Percentiles rank a stretch among this genome's conserved stretches.
phyloP scores from a whole-genome alignment of 371 early-diverging fungal genomes.

The Rhizopus arrhizus region DNA sequence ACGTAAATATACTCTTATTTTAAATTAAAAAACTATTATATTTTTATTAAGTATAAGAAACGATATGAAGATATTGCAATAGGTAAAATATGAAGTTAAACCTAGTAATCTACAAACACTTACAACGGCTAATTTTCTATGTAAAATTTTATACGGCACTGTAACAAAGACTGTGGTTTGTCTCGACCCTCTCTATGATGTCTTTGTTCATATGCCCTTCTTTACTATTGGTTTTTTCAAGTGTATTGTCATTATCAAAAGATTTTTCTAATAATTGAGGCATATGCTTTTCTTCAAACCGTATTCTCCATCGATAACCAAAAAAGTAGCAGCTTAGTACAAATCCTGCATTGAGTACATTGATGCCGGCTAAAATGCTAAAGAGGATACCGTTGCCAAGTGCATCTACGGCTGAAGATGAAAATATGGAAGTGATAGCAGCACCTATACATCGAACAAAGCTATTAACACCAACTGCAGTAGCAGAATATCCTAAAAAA shows the following conservation, averaged over 20 bases:
- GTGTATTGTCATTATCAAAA: background rate
- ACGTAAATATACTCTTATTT: too few species aligned
- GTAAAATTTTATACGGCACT: background rate
- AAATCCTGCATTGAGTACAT: slow-evolving; percentile 24
- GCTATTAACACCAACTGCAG: slow-evolving; percentile 57
- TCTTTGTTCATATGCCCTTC: background rate
- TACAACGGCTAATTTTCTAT: background rate
- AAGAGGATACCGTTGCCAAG: slow-evolving; percentile 34
- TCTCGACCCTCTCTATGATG: background rate
- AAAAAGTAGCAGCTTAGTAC: slow-evolving; percentile 25
- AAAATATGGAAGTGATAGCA: slow-evolving; percentile 41
- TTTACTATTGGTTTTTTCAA: background rate
- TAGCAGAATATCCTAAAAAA: slow-evolving; percentile 41
- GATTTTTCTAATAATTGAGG: slow-evolving; percentile 7
- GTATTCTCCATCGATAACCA: slow-evolving; percentile 32
- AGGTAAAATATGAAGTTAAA: too few species aligned
- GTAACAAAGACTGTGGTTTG: slow-evolving; percentile 1
- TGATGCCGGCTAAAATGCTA: slow-evolving; percentile 30
- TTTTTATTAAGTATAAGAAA: too few species aligned
- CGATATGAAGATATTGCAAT: too few species aligned
- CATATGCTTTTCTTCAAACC: slow-evolving; percentile 28
- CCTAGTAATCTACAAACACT: background rate
- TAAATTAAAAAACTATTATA: too few species aligned
- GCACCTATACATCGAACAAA: slow-evolving; percentile 47
- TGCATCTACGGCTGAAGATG: slow-evolving; percentile 23